Conservation (phyloP, 148 eudicot genomes). For the Heliamphora exappendiculata region DNA sequence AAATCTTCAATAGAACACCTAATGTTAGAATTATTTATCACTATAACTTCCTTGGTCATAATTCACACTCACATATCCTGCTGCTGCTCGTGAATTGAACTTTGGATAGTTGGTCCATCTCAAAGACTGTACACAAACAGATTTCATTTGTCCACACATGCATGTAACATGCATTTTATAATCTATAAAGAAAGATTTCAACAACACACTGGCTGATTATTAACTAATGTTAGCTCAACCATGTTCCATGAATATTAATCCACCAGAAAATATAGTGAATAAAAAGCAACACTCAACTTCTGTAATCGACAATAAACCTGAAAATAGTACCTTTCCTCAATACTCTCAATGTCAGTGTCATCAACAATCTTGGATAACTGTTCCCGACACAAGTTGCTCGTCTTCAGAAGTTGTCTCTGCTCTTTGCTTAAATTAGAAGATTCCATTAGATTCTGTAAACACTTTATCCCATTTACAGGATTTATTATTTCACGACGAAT, state of each 20-base stretch:
- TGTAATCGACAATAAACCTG: neutral
- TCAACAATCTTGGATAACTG: slow-evolving; percentile 60
- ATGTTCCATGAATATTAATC: neutral
- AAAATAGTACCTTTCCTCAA: slow-evolving; percentile 68
- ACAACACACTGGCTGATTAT: neutral
- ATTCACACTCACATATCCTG: neutral
- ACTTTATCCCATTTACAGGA: slow-evolving; percentile 53
- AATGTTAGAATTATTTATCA: neutral
- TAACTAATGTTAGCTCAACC: neutral
- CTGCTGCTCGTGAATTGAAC: neutral
- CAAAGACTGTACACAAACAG: neutral
- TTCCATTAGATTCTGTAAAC: slow-evolving; percentile 52
- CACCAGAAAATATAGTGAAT: neutral
- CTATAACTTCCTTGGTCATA: neutral
- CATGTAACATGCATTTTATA: neutral
- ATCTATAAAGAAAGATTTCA: neutral
- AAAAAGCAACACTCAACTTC: neutral
- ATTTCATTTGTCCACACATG: neutral
- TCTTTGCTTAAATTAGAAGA: slow-evolving; percentile 48
- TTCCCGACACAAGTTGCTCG: slow-evolving; percentile 58
- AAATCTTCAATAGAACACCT: neutral
- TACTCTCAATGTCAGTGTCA: slow-evolving; percentile 65
- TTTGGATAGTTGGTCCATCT: neutral
- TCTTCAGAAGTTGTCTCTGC: slow-evolving; percentile 46
- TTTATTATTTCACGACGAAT: slow-evolving; percentile 45